A percentile compares a stretch with the other conserved stretches of the same genome.
These are phyloP conservation scores for Aureobasidium sp. DNA, from an alignment of 2,329 filamentous ascomycete species.

Conservation along the genomic window DNA sequence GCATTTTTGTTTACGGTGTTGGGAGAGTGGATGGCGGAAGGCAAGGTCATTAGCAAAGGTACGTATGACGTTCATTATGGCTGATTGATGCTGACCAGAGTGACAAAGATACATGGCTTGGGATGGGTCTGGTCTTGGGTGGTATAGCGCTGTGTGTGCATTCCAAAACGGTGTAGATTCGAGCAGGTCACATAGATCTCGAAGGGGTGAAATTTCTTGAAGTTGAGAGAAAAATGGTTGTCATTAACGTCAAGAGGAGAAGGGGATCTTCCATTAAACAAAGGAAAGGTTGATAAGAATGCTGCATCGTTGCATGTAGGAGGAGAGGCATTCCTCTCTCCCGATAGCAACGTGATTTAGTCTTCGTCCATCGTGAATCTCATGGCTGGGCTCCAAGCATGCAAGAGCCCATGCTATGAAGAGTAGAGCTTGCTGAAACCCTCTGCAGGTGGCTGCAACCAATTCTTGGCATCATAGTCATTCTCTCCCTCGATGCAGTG, in stretches of 20 bases:
- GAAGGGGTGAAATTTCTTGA: background rate
- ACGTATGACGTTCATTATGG: conserved; percentile 27
- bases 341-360: no score
- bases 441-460: conserved; percentile 76
- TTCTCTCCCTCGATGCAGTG: conserved; percentile 84
- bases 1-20: conserved; percentile 94
- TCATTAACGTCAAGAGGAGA: background rate
- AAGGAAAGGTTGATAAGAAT: background rate
- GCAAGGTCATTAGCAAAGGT: conserved; percentile 81
- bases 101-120: conserved; percentile 66
- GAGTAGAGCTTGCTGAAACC: conserved; percentile 52
- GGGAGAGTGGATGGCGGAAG: conserved; percentile 91
- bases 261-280: background rate
- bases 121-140: conserved; percentile 69
- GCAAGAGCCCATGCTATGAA: background rate
- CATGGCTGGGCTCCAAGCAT: no score
- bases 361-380: no score
- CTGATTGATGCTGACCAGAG: background rate
- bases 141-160: conserved; percentile 53
- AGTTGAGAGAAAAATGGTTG: background rate
- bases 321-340: no score
- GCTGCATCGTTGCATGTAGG: background rate
- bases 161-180: background rate
- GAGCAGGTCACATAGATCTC: no score
- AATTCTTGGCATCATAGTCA: conserved; percentile 79